Base-by-base conservation (phyloP, 164 flowering plant genomes). In the Chloranthus sessilifolius region DNA sequence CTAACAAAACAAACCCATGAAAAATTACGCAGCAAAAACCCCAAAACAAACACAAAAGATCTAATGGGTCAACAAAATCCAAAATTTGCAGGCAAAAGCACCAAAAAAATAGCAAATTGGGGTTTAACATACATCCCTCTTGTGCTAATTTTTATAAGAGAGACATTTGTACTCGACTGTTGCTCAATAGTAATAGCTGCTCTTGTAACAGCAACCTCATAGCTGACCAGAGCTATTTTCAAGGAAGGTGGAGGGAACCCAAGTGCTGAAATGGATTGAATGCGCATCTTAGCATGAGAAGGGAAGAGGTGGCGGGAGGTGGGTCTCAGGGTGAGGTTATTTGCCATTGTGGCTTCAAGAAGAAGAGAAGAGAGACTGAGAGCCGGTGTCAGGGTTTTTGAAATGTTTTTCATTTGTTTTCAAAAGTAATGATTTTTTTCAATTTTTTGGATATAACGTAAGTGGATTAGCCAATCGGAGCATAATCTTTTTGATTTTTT, bases 141-240 rank as follows among this genome's bases (percentile, higher is more conserved):
- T 0, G 98, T 91, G 27, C 98, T 96, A 41, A 91, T 85, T 63
- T 72, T 74, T 9, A 91, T 39, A 7, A 90, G 74, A 0, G 95
- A 74, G 22, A 78, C 62, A 48, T 78, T 80, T 3, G 75, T 71
- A 46, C 71, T 51, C 6, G 71, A 47, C 52, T 71, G 61, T 59
- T 72, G 80, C 49, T 82, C 92, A 33, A 70, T 75, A 23, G 84
- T 80, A 44, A 79, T 57, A 27, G 92, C 75, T 23, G 95, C 92
- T 50, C 60, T 75, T 0, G 65, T 60, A 20, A 79, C 54, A n/a
- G n/a, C n/a, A n/a, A n/a, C n/a, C 24, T 4, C n/a, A 7, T 2
- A 15, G 12, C 44, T 59, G 27, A 58, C 16, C 31, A 46, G 21
- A 30, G 47, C 60, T 34, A 52, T 34, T 45, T 60, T 73, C 16